A percentile compares a stretch with the other conserved stretches of the same genome.
phyloP scores from a whole-genome alignment of 192 early-diverging fungal genomes.

The Dissophora ornata region DNA sequence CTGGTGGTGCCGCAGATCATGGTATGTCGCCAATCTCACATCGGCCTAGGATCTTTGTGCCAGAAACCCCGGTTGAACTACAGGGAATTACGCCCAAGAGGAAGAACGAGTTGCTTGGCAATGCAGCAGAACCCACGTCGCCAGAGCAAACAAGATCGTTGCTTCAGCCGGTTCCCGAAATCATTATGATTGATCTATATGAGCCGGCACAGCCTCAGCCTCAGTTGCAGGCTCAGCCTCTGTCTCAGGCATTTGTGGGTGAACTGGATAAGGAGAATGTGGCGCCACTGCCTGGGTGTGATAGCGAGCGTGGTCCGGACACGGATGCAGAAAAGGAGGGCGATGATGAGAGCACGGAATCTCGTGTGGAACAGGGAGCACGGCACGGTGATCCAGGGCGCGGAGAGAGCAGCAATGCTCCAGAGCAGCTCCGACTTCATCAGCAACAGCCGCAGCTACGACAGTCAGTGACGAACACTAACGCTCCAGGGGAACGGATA shows the following conservation, averaged over 20 bases:
- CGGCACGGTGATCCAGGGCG: no score
- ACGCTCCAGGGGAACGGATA: constrained; percentile 11
- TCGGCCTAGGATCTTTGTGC: constrained; percentile 12
- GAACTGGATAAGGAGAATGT: constrained; percentile 12
- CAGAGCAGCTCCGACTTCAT: neutral
- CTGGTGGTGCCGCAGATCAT: no score
- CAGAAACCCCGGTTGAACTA: constrained; percentile 22
- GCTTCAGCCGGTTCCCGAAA: neutral
- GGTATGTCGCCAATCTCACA: neutral
- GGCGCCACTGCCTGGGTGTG: no score
- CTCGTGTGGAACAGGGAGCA: neutral
- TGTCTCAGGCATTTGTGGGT: neutral
- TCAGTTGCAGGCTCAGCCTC: neutral
- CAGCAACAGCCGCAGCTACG: neutral
- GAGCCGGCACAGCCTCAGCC: neutral
- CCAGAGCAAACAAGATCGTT: neutral
- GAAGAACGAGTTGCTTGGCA: no score
- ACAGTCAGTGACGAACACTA: neutral
- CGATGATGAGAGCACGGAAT: neutral
- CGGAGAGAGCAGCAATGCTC: no score
- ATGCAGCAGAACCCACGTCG: no score
- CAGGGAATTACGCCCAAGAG: constrained; percentile 17
- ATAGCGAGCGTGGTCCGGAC: neutral
- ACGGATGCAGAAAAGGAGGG: neutral
- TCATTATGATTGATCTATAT: neutral